A percentile compares a stretch with the other conserved stretches of the same genome.
Evolutionary conservation across 176 grass and related monocot genomes (phyloP).

Genomic region (Rhipidocladum racemiflorum): DNA sequence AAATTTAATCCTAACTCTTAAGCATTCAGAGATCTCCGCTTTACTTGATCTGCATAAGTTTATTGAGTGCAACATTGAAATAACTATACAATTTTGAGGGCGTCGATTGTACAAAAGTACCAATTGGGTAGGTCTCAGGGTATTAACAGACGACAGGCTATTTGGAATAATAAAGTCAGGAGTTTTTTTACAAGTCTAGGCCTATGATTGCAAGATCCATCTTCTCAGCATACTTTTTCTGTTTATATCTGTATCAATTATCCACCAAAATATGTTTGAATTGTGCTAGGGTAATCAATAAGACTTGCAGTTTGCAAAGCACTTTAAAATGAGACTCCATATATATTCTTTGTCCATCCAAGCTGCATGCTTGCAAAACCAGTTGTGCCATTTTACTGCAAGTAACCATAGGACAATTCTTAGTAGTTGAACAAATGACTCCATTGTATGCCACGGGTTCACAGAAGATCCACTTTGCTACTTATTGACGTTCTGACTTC

Average conservation of each 20-base stretch:
- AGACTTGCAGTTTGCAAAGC: background rate
- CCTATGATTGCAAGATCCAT: background rate
- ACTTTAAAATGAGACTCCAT: background rate
- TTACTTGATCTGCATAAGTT: background rate
- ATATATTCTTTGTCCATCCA: background rate
- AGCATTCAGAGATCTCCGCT: background rate
- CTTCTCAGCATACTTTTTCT: background rate
- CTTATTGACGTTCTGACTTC: background rate
- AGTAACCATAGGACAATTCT: background rate
- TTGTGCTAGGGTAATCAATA: background rate
- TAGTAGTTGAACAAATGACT: background rate
- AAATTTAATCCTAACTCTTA: background rate
- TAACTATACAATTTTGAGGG: background rate
- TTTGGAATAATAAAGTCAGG: constrained; percentile 1
- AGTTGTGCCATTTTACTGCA: background rate
- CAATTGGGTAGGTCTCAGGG: background rate
- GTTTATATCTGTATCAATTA: background rate
- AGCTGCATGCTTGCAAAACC: background rate
- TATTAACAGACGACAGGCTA: background rate
- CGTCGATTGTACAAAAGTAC: background rate
- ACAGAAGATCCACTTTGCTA: constrained; percentile 1
- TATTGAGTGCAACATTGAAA: background rate
- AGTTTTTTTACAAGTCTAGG: background rate
- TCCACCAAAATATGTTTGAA: background rate
- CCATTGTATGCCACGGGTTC: background rate